Base-by-base conservation (phyloP, 805 yeast genomes). In the Yarrowia osloensis region DNA sequence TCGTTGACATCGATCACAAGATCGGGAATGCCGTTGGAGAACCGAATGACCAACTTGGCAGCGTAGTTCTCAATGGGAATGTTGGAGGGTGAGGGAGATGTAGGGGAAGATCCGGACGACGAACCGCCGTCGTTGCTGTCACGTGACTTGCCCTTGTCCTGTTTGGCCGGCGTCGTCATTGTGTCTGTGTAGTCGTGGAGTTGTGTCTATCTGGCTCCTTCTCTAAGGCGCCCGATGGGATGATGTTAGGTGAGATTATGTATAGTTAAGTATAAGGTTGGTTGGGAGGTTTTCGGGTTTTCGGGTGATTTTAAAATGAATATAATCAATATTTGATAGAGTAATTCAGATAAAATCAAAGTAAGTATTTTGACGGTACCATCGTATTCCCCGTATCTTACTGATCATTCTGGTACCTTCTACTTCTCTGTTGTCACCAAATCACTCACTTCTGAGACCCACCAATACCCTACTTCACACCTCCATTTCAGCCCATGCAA, bases 11-110 rank as follows among this genome's bases (percentile, higher is more conserved):
- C 81, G 1, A 84, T 73, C 7, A 72, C 54, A 3, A 83, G 70
- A 70, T 85, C 88, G 0, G 78, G 74, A 21, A 78, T 70, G 0
- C 80, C 81, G 42, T 78, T 79, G 4, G 87, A 84, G 71, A 85
- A 84, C 67, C 87, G 75, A 8, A 85, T 72, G 9, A 78, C 75
- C 2, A 78, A 8, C 33, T 44, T 42, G 29, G 33, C 54, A 2
- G 63, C 47, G 13, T 19, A 40, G 26, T 57, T 57, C 17, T 26
- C 46, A 17, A n/a, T 22, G 7, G 61, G 63, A 7, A 24, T 5
- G 21, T 26, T 12, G 9, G 63, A 57, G 2, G 61, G 31, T 3
- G 42, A 17, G 8, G 61, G 61, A 17, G 61, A 54, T 9, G 12
- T 1, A 2, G 57, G 29, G 2, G 29, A 3, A 2, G 57, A 50